Conservation (phyloP, 495 filamentous ascomycete genomes). For the Tuber microsphaerosporum region DNA sequence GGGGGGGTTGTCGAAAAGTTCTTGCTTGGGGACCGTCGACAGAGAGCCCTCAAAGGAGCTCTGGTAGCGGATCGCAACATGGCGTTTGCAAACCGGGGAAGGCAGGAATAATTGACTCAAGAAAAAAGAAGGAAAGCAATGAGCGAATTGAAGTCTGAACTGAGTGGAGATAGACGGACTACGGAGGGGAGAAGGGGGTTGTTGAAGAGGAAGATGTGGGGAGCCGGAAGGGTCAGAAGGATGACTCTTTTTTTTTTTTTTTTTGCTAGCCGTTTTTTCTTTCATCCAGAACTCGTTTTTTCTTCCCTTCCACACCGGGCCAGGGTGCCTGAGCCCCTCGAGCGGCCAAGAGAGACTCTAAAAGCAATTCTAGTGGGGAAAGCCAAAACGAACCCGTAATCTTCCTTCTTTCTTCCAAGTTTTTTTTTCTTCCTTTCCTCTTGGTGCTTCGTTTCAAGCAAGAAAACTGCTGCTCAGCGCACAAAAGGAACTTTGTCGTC, state of each 20-base stretch:
- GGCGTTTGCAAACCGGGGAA: conserved; percentile 13
- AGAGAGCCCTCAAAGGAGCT: conserved; percentile 28
- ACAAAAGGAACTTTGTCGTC: background rate
- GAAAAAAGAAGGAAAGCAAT: conserved; percentile 20
- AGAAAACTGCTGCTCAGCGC: background rate
- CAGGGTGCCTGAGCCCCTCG: background rate
- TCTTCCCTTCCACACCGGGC: background rate
- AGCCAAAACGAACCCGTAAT: background rate
- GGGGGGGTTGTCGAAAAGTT: conserved; percentile 33
- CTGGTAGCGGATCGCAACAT: conserved; percentile 36
- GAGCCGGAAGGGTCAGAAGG: conserved; percentile 14
- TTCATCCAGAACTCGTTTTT: background rate
- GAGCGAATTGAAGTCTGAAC: conserved; percentile 21
- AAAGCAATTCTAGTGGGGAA: background rate
- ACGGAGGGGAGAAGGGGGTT: conserved; percentile 15
- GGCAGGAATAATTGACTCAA: conserved; percentile 17
- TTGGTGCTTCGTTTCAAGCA: background rate
- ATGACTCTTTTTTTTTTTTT: conserved; percentile 25
- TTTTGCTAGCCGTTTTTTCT: conserved; percentile 7
- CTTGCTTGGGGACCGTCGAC: conserved; percentile 24
- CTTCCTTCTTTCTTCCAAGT: background rate
- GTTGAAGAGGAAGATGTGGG: conserved; percentile 22
- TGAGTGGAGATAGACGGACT: conserved; percentile 11
- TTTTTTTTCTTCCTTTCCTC: background rate
- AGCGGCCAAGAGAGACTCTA: background rate